Conservation (phyloP, 495 filamentous ascomycete genomes). For the Cetradonia linearis region DNA sequence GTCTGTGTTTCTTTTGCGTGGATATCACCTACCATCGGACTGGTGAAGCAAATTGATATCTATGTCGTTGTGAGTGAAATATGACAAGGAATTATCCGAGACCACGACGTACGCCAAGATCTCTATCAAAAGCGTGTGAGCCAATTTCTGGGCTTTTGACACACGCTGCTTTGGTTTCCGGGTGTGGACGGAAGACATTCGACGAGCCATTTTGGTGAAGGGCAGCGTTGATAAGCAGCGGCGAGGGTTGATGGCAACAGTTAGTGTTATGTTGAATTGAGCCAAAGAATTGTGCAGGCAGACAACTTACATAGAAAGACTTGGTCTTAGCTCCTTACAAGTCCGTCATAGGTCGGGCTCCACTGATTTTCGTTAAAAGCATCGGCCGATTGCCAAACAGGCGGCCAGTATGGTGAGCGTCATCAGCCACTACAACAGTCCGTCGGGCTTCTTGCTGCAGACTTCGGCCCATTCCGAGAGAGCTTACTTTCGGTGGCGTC, state of each 20-base stretch:
- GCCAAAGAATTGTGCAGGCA: neutral
- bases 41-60: constrained; percentile 1
- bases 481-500: neutral
- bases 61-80: neutral
- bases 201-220: neutral
- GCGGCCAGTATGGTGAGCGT: neutral
- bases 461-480: neutral
- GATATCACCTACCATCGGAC: neutral
- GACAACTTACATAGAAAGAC: neutral
- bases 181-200: neutral
- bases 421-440: neutral
- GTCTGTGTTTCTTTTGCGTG: neutral
- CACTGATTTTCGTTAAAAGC: too few species aligned
- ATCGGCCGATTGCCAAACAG: neutral
- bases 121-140: neutral
- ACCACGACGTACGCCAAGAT: neutral
- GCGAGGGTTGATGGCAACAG: neutral
- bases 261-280: neutral
- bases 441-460: neutral
- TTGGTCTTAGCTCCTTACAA: neutral
- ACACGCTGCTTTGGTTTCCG: neutral
- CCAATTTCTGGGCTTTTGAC: neutral
- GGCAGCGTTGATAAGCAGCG: neutral
- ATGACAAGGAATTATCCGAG: neutral
- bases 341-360: neutral